Conservation (phyloP, 768 basidiomycete genomes). For the Polyporus arcularius region DNA sequence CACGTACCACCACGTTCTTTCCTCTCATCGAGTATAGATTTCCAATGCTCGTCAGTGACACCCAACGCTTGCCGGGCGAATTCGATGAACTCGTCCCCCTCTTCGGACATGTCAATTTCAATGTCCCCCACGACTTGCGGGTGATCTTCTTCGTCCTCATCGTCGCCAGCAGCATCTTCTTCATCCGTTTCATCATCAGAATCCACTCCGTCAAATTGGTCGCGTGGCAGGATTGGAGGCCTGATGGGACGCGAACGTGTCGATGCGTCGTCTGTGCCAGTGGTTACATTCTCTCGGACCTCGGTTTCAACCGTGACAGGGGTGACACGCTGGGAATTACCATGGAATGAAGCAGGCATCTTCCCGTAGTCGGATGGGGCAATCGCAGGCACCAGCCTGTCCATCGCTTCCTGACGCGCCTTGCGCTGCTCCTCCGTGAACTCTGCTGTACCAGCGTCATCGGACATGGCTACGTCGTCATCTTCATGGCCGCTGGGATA, state of each 20-base stretch:
- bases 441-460: slow-evolving; percentile 26
- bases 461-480: slow-evolving; percentile 41
- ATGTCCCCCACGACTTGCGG: slow-evolving; percentile 83
- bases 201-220: slow-evolving; percentile 89
- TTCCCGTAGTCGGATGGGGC: slow-evolving; percentile 85
- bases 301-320: slow-evolving; percentile 47
- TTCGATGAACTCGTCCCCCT: slow-evolving; percentile 92
- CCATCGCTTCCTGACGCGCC: slow-evolving; percentile 67
- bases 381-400: slow-evolving; percentile 78
- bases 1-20: slow-evolving; percentile 77
- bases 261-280: not conserved
- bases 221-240: slow-evolving; percentile 77
- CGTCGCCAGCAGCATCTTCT: slow-evolving; percentile 51
- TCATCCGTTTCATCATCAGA: slow-evolving; percentile 87
- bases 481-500: slow-evolving; percentile 12
- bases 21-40: slow-evolving; percentile 80
- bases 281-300: slow-evolving; percentile 31
- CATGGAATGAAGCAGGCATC: slow-evolving; percentile 73
- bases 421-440: slow-evolving; percentile 23
- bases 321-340: slow-evolving; percentile 68
- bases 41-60: slow-evolving; percentile 87
- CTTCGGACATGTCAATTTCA: slow-evolving; percentile 90
- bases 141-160: slow-evolving; percentile 75
- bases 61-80: slow-evolving; percentile 93
- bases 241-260: slow-evolving; percentile 52